These are phyloP conservation scores for Zymoseptoria crescenta DNA, from an alignment of 2,329 filamentous ascomycete species.

Conservation along the genomic window DNA sequence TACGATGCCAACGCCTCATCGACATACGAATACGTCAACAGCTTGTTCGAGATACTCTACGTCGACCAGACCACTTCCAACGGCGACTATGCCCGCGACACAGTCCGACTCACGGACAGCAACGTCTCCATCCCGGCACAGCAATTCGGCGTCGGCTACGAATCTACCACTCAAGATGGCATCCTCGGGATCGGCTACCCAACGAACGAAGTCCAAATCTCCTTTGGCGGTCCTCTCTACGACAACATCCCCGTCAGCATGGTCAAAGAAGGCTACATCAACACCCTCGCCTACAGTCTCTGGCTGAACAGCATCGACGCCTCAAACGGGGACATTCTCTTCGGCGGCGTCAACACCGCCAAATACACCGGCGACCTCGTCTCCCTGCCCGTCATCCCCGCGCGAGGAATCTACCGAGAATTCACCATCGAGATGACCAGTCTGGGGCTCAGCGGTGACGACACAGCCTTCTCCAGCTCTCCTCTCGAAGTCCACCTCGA, in stretches of 20 bases:
- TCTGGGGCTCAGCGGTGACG: slow-evolving; percentile 36
- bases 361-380: slow-evolving; percentile 61
- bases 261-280: slow-evolving; percentile 54
- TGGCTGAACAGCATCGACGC: slow-evolving; percentile 54
- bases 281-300: slow-evolving; percentile 58
- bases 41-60: slow-evolving; percentile 78
- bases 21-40: slow-evolving; percentile 64
- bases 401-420: slow-evolving; percentile 42
- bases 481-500: slow-evolving; percentile 47
- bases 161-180: slow-evolving; percentile 52
- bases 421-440: slow-evolving; percentile 45
- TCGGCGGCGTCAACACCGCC: slow-evolving; percentile 70
- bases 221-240: slow-evolving; percentile 47
- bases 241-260: slow-evolving; percentile 60
- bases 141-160: slow-evolving; percentile 68
- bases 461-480: slow-evolving; percentile 36
- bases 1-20: slow-evolving; percentile 66
- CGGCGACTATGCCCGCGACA: slow-evolving; percentile 76
- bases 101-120: slow-evolving; percentile 48
- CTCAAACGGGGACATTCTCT: slow-evolving; percentile 62
- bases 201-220: slow-evolving; percentile 66
- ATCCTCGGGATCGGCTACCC: slow-evolving; percentile 80
- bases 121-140: slow-evolving; percentile 46
- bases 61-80: slow-evolving; percentile 68
- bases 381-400: slow-evolving; percentile 51